phyloP scores from a whole-genome alignment of 2,329 filamentous ascomycete genomes.

The Exophiala mesophila region DNA sequence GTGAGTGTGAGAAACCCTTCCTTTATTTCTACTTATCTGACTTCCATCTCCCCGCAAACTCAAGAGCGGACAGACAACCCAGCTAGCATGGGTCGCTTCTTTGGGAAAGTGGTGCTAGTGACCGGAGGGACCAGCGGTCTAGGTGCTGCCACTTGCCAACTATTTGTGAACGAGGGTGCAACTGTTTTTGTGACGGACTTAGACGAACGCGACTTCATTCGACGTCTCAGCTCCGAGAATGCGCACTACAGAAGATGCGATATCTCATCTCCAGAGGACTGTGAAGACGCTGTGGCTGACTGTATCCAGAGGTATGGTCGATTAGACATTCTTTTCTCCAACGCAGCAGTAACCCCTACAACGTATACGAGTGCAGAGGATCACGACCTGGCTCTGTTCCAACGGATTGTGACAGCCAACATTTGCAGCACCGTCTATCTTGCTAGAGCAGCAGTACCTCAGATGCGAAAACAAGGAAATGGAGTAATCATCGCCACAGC shows the following conservation, averaged over 20 bases:
- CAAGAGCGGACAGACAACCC: no score
- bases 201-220: conserved; percentile 6
- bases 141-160: conserved; percentile 1
- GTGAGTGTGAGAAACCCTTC: no score
- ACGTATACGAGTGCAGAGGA: conserved; percentile 43
- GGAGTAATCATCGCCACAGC: conserved; percentile 40
- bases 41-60: no score
- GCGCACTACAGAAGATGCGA: conserved; percentile 7
- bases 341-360: conserved; percentile 64
- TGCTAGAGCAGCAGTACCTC: conserved; percentile 56
- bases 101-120: conserved; percentile 8
- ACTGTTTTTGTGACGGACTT: conserved; percentile 9
- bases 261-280: conserved; percentile 11
- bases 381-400: conserved; percentile 84
- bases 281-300: conserved; percentile 4
- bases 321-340: conserved; percentile 90
- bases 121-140: conserved; percentile 9
- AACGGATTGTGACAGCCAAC: conserved; percentile 68
- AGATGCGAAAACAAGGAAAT: conserved; percentile 80
- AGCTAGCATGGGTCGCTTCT: conserved; percentile 2
- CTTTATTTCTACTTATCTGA: no score
- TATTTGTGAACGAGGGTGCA: conserved; percentile 11
- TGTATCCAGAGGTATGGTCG: conserved; percentile 32
- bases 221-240: conserved; percentile 1
- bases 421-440: conserved; percentile 12